A percentile compares a stretch with the other conserved stretches of the same genome.
These are phyloP conservation scores for Mortierella sp. DNA, from an alignment of 371 early-diverging fungal genomes.

Conservation along the genomic window DNA sequence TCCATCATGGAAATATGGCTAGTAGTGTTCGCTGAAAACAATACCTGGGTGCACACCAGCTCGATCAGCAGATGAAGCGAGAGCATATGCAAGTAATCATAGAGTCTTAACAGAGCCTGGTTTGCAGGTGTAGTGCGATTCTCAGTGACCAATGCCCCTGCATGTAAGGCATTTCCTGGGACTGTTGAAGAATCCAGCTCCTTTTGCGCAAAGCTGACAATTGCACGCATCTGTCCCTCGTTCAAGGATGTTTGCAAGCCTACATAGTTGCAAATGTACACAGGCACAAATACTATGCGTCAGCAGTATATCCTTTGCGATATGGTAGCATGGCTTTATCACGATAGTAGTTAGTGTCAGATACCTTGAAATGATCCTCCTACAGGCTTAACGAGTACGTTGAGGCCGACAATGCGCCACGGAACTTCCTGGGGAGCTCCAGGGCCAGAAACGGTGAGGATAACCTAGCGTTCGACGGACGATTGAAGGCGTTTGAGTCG, in stretches of 20 bases:
- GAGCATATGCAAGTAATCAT: slow-evolving; percentile 76
- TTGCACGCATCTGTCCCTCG: slow-evolving; percentile 62
- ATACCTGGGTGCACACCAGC: slow-evolving; percentile 69
- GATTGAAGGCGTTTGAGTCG: neutral
- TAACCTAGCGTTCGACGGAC: slow-evolving; percentile 16
- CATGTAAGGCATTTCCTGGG: slow-evolving; percentile 9
- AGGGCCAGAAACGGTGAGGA: slow-evolving; percentile 68
- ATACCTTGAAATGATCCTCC: slow-evolving; percentile 54
- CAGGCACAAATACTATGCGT: neutral
- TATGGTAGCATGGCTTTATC: neutral
- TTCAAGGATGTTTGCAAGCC: slow-evolving; percentile 66
- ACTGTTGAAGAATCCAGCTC: slow-evolving; percentile 57
- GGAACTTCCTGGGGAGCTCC: slow-evolving; percentile 55
- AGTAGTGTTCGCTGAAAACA: no score
- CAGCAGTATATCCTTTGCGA: neutral
- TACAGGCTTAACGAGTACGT: slow-evolving; percentile 60
- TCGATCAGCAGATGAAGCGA: slow-evolving; percentile 76
- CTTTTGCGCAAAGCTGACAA: slow-evolving; percentile 63
- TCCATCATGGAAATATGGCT: no score
- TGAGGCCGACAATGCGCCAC: slow-evolving; percentile 71
- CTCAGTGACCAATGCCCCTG: slow-evolving; percentile 1
- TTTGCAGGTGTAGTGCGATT: slow-evolving; percentile 20
- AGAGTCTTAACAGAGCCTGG: slow-evolving; percentile 66
- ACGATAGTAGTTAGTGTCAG: no score
- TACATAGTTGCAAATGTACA: slow-evolving; percentile 11